A percentile compares a stretch with the other conserved stretches of the same genome.
Evolutionary conservation across 106 monocot genomes (phyloP).

Genomic region (Dioscorea zingiberensis): DNA sequence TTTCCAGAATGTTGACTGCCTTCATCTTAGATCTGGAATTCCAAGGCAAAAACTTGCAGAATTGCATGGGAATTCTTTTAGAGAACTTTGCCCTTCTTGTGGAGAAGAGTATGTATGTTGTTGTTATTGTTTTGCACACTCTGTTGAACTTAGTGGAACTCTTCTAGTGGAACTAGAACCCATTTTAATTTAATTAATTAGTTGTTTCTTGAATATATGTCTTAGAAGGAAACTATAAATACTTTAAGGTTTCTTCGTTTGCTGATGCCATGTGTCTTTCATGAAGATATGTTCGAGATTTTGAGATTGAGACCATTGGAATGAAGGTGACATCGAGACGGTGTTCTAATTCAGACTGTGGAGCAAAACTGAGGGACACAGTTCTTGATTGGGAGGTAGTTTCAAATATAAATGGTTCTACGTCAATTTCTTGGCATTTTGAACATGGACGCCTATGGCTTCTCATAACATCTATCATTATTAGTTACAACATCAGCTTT

Average conservation of each 20-base stretch:
- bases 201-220: no score
- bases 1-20: conserved; percentile 89
- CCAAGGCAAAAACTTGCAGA: conserved; percentile 95
- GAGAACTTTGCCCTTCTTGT: conserved; percentile 86
- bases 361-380: conserved; percentile 76
- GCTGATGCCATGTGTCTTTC: background rate
- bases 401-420: no score
- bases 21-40: conserved; percentile 98
- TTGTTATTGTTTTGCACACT: no score
- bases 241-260: no score
- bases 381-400: conserved; percentile 99
- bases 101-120: conserved; percentile 58
- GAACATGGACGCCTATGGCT: no score
- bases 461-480: no score
- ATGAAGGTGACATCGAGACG: conserved; percentile 89
- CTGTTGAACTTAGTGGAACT: no score
- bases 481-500: no score
- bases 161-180: no score
- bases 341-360: conserved; percentile 68
- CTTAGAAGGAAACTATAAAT: no score
- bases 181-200: no score
- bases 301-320: conserved; percentile 99
- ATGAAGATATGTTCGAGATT: conserved; percentile 88
- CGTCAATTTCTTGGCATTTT: no score
- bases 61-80: conserved; percentile 98